These are phyloP conservation scores for Dimargaris xerosporica DNA, from an alignment of 192 early-diverging fungal genomes.

Conservation along the genomic window DNA sequence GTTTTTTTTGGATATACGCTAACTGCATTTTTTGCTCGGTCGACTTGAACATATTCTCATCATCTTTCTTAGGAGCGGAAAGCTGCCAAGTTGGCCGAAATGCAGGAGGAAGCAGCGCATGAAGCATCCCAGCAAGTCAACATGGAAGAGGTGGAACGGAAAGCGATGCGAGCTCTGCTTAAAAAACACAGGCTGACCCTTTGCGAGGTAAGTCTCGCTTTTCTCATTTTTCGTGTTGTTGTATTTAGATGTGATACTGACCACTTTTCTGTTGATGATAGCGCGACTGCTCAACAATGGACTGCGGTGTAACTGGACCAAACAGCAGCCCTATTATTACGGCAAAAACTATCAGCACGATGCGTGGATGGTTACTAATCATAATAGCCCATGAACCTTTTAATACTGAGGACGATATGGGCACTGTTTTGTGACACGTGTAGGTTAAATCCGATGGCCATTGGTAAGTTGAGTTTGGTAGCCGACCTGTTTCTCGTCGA, in stretches of 20 bases:
- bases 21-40: neutral
- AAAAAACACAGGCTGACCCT: slow-evolving; percentile 39
- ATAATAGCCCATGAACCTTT: neutral
- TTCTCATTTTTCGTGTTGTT: neutral
- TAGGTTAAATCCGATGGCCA: slow-evolving; percentile 80
- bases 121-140: slow-evolving; percentile 66
- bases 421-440: neutral
- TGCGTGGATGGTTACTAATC: neutral
- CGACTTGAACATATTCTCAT: neutral
- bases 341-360: neutral
- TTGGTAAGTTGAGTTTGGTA: slow-evolving; percentile 38
- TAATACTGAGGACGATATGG: neutral
- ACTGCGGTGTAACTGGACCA: neutral
- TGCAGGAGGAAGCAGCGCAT: slow-evolving; percentile 53
- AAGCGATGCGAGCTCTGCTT: slow-evolving; percentile 45
- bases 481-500: too few species aligned
- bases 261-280: neutral
- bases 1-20: too few species aligned
- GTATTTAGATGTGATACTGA: neutral
- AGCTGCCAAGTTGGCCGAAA: slow-evolving; percentile 49
- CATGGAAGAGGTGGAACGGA: slow-evolving; percentile 51
- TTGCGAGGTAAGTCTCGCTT: slow-evolving; percentile 28
- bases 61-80: slow-evolving; percentile 35
- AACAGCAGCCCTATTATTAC: neutral
- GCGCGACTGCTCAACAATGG: neutral